Evolutionary conservation across 1,284 basidiomycete genomes (phyloP), one percentile per base, ranked within the genome.

Genomic region (Tilletia caries): DNA sequence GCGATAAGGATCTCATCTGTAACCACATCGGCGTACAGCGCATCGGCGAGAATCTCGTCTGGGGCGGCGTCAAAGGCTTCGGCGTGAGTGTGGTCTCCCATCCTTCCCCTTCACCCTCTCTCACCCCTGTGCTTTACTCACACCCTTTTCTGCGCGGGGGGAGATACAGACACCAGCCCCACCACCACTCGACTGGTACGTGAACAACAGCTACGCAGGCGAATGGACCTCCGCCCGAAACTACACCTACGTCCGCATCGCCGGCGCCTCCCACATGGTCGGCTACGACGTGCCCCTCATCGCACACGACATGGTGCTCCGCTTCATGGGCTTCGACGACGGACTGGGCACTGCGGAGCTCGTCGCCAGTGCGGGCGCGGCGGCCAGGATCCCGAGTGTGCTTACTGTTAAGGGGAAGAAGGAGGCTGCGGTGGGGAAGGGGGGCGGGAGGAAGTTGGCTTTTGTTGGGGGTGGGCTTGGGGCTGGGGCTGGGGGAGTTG

Each of bases 1-100:
- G 95, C 18, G 94, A 95, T 81, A 91, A 98, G 84, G 95, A 99
- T 83, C 86, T 95, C 66, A 95, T 98, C 74, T 98, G 80, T 76
- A 98, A 98, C 83, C 90, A 96, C 80, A 87, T 95, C 69, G 95
- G 95, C 2, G 87, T 94, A 66, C 92, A 96, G 84, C 88, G 87
- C 70, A 89, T 92, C 86, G 91, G 97, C 44, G 89, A 91, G 70
- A 86, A 87, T 29, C 86, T 99, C 86, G 86, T 86, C 2, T 99
- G 95, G 95, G 89, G 88, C 70, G 94, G 93, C 0, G 88, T 83
- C 64, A 89, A 85, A n/a, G 95, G 95, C 0, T 87, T 95, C 66
- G 91, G 90, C 67, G 93, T 95, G 73, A 84, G 91, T 86, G n/a
- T n/a, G n/a, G n/a, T n/a, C n/a, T n/a, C n/a, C n/a, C n/a, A n/a